Evolutionary conservation across 176 grass and related monocot genomes (phyloP), one percentile per base, ranked within the genome.

Genomic region (Miscanthus lutarioriparius): DNA sequence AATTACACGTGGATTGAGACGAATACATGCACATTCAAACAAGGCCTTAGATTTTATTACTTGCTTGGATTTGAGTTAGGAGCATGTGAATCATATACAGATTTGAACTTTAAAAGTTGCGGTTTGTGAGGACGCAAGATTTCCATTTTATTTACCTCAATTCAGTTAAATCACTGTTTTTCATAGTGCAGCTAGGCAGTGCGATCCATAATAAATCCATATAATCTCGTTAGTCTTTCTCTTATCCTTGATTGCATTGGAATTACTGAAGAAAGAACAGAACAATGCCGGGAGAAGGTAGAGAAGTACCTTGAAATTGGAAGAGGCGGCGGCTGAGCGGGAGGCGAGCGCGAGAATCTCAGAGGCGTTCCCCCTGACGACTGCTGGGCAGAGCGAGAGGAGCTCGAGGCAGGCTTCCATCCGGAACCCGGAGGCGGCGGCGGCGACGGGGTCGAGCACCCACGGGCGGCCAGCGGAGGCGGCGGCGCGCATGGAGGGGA

Each of bases 391-490:
- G 75, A 93, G 82, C 3, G 58, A 68, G 20, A 98, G 72, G 58
- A 98, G 83, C n/a, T 80, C 59, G 53, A 95, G 91, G 79, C 96
- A 98, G 7, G 89, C 76, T 61, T 95, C 87, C 91, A 98, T 93
- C 64, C 93, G 87, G 82, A 91, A 95, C 5, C 80, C 84, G 3
- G 96, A 95, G 37, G 87, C 96, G 0, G 91, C 92, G 15, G 41
- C 85, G 5, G 96, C 96, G 19, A 92, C 93, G 26, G 96, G 93
- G 40, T 95, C 93, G 68, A 98, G 89, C 43, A 95, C 91, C 96
- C 96, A 98, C 27, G 96, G 96, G 10, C 89, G 85, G 22, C 83
- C 80, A 0, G 87, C 85, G 10, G 86, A 76, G 74, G 91, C 87
- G 10, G 87, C 91, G 67, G 89, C 87, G 27, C 76, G 70, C 96